Percentiles rank a stretch among this genome's conserved stretches.
These are phyloP conservation scores for Lyophyllum decastes DNA, from an alignment of 768 basidiomycete species.

Conservation along the genomic window DNA sequence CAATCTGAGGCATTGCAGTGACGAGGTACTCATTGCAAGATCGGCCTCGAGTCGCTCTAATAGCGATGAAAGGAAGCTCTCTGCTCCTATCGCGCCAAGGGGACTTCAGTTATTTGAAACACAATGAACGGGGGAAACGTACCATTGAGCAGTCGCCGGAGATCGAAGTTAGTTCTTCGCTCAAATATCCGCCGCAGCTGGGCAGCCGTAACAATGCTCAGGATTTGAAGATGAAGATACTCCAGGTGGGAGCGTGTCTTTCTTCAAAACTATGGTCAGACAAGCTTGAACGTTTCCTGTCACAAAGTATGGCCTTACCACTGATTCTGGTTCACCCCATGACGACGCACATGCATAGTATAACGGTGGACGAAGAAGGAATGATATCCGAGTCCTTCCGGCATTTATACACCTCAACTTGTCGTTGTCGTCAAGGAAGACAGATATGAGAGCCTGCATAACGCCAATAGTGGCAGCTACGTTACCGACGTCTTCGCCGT, in stretches of 20 bases:
- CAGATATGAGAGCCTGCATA: slow-evolving; percentile 94
- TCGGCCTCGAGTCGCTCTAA: slow-evolving; percentile 73
- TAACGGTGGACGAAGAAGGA: slow-evolving; percentile 82
- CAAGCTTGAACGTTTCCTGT: not conserved
- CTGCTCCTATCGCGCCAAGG: slow-evolving; percentile 57
- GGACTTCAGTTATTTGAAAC: not conserved
- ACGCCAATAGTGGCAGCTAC: slow-evolving; percentile 84
- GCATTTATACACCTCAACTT: slow-evolving; percentile 83
- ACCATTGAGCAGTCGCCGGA: slow-evolving; percentile 76
- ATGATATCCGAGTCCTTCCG: slow-evolving; percentile 81
- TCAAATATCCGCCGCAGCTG: slow-evolving; percentile 89
- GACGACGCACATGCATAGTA: slow-evolving; percentile 91
- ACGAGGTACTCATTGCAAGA: slow-evolving; percentile 79
- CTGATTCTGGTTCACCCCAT: slow-evolving; percentile 95
- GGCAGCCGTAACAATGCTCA: slow-evolving; percentile 84
- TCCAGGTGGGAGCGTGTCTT: slow-evolving; percentile 95
- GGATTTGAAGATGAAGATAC: slow-evolving; percentile 90
- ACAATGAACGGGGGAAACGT: not conserved
- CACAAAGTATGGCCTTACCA: slow-evolving; percentile 56
- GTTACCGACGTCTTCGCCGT: slow-evolving; percentile 59
- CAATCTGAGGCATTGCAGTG: slow-evolving; percentile 78
- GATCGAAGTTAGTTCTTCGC: slow-evolving; percentile 88
- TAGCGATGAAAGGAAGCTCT: slow-evolving; percentile 75
- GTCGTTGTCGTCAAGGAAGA: slow-evolving; percentile 92
- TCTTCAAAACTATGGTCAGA: slow-evolving; percentile 48